These are phyloP conservation scores for Ilyonectria sp. DNA, from an alignment of 2,329 filamentous ascomycete species.

Conservation along the genomic window DNA sequence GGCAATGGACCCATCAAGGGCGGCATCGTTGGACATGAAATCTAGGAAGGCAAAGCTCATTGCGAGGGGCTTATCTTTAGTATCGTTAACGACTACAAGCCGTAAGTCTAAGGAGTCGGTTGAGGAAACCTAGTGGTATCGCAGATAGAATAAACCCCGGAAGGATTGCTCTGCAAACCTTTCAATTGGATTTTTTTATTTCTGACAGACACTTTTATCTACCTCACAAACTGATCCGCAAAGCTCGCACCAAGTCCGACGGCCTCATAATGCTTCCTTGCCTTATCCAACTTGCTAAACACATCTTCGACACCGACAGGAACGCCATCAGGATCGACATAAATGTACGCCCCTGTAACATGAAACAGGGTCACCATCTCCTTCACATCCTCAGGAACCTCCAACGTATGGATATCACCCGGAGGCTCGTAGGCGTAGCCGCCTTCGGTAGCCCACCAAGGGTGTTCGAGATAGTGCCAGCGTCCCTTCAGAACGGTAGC, in stretches of 20 bases:
- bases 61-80: no score
- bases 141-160: no score
- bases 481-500: constrained; percentile 50
- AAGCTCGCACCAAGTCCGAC: constrained; percentile 50
- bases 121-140: no score
- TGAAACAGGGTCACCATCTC: constrained; percentile 55
- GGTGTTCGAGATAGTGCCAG: constrained; percentile 56
- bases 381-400: constrained; percentile 51
- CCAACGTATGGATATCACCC: constrained; percentile 54
- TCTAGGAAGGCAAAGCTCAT: no score
- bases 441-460: constrained; percentile 54
- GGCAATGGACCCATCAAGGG: no score
- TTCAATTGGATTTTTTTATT: no score
- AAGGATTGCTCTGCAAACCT: no score
- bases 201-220: background rate
- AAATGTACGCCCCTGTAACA: constrained; percentile 54
- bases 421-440: constrained; percentile 54
- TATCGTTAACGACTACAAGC: no score
- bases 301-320: constrained; percentile 53
- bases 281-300: constrained; percentile 51
- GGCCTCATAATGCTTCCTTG: constrained; percentile 50
- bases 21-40: no score
- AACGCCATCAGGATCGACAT: constrained; percentile 52
- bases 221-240: constrained; percentile 46
- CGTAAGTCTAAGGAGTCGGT: no score